Conservation (phyloP, 2,329 filamentous ascomycete species). For the Lecanoromycetidae sp. region DNA sequence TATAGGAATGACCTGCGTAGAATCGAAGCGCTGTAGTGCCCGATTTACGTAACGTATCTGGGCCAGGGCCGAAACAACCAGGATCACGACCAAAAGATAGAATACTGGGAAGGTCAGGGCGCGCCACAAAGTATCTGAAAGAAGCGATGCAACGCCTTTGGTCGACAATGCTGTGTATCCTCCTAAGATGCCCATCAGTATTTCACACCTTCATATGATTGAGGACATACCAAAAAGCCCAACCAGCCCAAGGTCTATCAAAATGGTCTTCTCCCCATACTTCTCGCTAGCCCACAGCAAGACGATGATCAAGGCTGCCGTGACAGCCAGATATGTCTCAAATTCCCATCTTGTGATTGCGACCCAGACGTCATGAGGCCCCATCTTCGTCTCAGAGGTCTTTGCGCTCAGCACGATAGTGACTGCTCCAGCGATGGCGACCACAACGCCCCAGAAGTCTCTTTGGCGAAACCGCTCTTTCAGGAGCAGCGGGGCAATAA, state of each 20-base stretch:
- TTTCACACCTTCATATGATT: conserved; percentile 6
- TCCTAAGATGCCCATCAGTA: conserved; percentile 37
- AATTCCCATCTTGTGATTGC: conserved; percentile 83
- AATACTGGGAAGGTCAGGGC: conserved; percentile 86
- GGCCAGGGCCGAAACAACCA: conserved; percentile 79
- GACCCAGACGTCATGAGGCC: conserved; percentile 78
- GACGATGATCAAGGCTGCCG: conserved; percentile 56
- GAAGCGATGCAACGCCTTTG: conserved; percentile 88
- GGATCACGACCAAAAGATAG: conserved; percentile 67
- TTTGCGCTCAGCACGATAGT: conserved; percentile 87
- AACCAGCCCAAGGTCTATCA: conserved; percentile 87
- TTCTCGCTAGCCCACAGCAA: conserved; percentile 72
- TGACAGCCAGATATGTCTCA: conserved; percentile 76
- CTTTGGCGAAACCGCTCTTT: conserved; percentile 77
- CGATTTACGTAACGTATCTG: conserved; percentile 95
- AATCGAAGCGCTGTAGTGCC: conserved; percentile 82
- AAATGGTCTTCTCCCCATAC: conserved; percentile 74
- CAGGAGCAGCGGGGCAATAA: conserved; percentile 88
- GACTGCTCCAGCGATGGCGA: conserved; percentile 78
- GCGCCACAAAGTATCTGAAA: conserved; percentile 80
- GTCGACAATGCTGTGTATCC: conserved; percentile 95
- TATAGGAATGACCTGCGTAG: conserved; percentile 93
- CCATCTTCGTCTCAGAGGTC: conserved; percentile 77
- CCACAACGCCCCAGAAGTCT: conserved; percentile 77
- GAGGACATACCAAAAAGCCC: conserved; percentile 67